Conservation (phyloP, 2,329 filamentous ascomycete genomes). For the Parastagonospora nodorum region DNA sequence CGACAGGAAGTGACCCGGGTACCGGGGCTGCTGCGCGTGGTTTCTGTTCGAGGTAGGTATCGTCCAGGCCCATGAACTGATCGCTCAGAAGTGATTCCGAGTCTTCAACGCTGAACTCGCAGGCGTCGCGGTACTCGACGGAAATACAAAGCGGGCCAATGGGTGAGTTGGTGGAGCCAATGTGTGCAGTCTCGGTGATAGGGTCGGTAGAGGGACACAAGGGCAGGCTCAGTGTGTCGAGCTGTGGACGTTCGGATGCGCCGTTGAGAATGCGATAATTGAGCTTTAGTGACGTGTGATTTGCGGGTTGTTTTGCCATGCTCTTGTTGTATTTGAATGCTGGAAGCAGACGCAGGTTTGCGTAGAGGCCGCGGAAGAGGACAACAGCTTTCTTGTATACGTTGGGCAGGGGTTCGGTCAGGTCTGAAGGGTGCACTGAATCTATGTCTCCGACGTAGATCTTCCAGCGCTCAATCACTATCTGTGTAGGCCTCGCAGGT, state of each 20-base stretch:
- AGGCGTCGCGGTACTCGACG: constrained; percentile 84
- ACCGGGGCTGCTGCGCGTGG: constrained; percentile 58
- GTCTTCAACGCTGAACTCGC: constrained; percentile 89
- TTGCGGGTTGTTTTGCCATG: constrained; percentile 69
- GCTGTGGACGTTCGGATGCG: constrained; percentile 56
- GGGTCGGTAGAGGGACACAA: constrained; percentile 60
- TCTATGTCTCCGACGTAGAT: constrained; percentile 73
- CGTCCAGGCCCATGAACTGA: constrained; percentile 88
- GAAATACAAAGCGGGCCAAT: constrained; percentile 81
- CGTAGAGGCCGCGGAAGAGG: constrained; percentile 86
- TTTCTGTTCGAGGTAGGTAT: constrained; percentile 81
- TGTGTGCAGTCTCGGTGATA: constrained; percentile 75
- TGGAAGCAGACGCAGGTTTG: constrained; percentile 80
- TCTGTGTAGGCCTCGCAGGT: constrained; percentile 62
- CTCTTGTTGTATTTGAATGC: constrained; percentile 83
- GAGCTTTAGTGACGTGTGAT: constrained; percentile 69
- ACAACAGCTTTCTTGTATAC: constrained; percentile 98
- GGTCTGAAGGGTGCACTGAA: constrained; percentile 61
- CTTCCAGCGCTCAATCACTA: constrained; percentile 89
- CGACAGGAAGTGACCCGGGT: constrained; percentile 75
- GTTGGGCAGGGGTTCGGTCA: constrained; percentile 71
- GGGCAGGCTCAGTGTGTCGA: constrained; percentile 73
- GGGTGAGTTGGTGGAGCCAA: constrained; percentile 84
- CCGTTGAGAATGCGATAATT: constrained; percentile 78
- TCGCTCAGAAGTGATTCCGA: constrained; percentile 90